Evolutionary conservation across 306 rosid species (phyloP), one percentile per base, ranked within the genome.

Genomic region (Senna siamea): DNA sequence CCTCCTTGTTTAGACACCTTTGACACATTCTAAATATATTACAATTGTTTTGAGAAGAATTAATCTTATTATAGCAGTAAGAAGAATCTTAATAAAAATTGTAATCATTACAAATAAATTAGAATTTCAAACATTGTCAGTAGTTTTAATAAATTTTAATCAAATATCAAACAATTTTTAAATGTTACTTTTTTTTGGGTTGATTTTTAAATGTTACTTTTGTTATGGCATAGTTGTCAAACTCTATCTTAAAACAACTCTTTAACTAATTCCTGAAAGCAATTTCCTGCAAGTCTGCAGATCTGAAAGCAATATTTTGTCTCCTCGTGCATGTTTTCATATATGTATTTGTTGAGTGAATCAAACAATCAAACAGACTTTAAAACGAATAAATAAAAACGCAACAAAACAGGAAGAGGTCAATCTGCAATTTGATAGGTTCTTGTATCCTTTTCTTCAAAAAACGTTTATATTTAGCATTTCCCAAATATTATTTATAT

Each of bases 291-390:
- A 19, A 58, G 2, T 18, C 13, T 9, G 18, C 69, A 9, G 40
- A 59, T 32, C 40, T 13, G 12, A 46, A 44, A 35, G 52, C 53
- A 51, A 38, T 20, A 38, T 32, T 30, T 56, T 66, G 79, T 66
- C n/a, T 46, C 69, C 52, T 2, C 14, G 54, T 63, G 72, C 72
- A 50, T 37, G 69, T 57, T 46, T 40, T 14, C 9, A 12, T 10
- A 11, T 30, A 19, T 9, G 52, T 70, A 6, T 55, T 61, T 18
- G 28, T 38, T 51, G n/a, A 30, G 38, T 8, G 32, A 9, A 10
- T 41, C 9, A 11, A 38, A 41, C 47, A 41, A 41, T 10, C n/a
- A n/a, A n/a, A n/a, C n/a, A n/a, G n/a, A n/a, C n/a, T n/a, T n/a
- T 41, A 41, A 44, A 13, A 15, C 30, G 3, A 26, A 43, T 43